A percentile compares a stretch with the other conserved stretches of the same genome.
Conservation (phyloP, 352 stramenopile species). For the Globisporangium okanoganense region DNA sequence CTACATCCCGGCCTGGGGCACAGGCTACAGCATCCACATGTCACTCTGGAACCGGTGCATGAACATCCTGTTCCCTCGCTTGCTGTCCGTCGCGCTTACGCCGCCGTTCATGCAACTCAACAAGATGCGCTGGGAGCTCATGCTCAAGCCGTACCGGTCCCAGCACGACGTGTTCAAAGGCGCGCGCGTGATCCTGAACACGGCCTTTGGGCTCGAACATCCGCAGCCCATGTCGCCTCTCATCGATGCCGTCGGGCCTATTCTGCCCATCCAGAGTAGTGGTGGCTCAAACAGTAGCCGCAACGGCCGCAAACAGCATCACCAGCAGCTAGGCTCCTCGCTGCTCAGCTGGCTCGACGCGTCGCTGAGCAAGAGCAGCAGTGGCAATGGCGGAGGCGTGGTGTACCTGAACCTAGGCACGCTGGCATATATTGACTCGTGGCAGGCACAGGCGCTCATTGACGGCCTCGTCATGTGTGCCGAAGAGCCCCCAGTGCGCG, state of each 20-base stretch:
- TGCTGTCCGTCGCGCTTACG: constrained; percentile 84
- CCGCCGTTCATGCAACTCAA: constrained; percentile 88
- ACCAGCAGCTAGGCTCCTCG: constrained; percentile 8
- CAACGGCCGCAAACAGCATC: constrained; percentile 9
- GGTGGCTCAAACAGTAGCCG: background rate
- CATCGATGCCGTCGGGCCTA: constrained; percentile 70
- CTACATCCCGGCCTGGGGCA: constrained; percentile 84
- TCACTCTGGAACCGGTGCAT: constrained; percentile 87
- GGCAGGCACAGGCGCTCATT: constrained; percentile 73
- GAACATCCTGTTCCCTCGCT: constrained; percentile 85
- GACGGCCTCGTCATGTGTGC: constrained; percentile 50
- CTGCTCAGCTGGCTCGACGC: constrained; percentile 41
- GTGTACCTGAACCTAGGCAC: constrained; percentile 80
- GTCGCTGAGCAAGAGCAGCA: constrained; percentile 1
- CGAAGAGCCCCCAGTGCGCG: constrained; percentile 44
- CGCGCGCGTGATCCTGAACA: constrained; percentile 83
- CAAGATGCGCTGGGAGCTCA: constrained; percentile 77
- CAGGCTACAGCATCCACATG: constrained; percentile 78
- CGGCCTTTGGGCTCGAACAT: constrained; percentile 84
- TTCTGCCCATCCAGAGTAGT: constrained; percentile 34
- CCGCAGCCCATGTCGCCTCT: constrained; percentile 71
- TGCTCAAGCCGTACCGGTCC: constrained; percentile 65
- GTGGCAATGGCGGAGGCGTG: constrained; percentile 24
- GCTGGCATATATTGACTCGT: constrained; percentile 76
- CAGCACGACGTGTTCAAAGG: constrained; percentile 89